A percentile compares a stretch with the other conserved stretches of the same genome.
Conservation (phyloP, 371 early-diverging fungal species). For the Vairimorpha ceranae region DNA sequence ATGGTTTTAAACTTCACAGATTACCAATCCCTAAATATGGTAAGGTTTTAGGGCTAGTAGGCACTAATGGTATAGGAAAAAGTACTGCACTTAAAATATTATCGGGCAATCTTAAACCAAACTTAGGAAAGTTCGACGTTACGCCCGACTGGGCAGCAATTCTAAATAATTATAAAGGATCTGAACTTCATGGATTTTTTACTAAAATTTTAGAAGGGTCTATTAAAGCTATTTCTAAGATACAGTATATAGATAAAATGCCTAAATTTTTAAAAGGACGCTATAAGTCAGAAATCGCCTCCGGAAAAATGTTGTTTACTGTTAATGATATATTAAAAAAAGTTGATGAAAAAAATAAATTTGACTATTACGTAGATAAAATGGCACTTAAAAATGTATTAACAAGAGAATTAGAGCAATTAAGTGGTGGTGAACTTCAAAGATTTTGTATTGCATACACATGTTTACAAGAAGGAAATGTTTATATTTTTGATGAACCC, state of each 20-base stretch:
- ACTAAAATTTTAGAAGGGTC: slow-evolving; percentile 76
- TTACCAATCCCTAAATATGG: slow-evolving; percentile 91
- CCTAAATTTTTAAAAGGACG: slow-evolving; percentile 70
- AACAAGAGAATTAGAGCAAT: slow-evolving; percentile 74
- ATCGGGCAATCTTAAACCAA: slow-evolving; percentile 90
- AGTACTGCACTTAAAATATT: slow-evolving; percentile 92
- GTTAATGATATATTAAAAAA: slow-evolving; percentile 71
- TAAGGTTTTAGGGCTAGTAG: slow-evolving; percentile 93
- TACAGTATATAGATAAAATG: slow-evolving; percentile 92
- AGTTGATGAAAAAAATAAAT: slow-evolving; percentile 70
- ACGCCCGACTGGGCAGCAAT: slow-evolving; percentile 93
- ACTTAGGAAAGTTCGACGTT: slow-evolving; percentile 72
- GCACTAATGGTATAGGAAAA: slow-evolving; percentile 96
- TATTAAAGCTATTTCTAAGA: slow-evolving; percentile 75
- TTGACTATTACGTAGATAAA: slow-evolving; percentile 61
- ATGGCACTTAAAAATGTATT: slow-evolving; percentile 74
- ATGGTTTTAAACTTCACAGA: slow-evolving; percentile 96
- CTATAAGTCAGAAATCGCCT: background rate
- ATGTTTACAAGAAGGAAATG: slow-evolving; percentile 77
- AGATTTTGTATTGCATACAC: slow-evolving; percentile 89
- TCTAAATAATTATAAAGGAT: slow-evolving; percentile 88
- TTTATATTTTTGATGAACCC: slow-evolving; percentile 99
- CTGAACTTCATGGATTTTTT: slow-evolving; percentile 95
- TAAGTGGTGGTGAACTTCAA: slow-evolving; percentile 98
- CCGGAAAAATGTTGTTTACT: slow-evolving; percentile 49